These are phyloP conservation scores for Marasmius oreades DNA, from an alignment of 1,284 basidiomycete species.

Conservation along the genomic window DNA sequence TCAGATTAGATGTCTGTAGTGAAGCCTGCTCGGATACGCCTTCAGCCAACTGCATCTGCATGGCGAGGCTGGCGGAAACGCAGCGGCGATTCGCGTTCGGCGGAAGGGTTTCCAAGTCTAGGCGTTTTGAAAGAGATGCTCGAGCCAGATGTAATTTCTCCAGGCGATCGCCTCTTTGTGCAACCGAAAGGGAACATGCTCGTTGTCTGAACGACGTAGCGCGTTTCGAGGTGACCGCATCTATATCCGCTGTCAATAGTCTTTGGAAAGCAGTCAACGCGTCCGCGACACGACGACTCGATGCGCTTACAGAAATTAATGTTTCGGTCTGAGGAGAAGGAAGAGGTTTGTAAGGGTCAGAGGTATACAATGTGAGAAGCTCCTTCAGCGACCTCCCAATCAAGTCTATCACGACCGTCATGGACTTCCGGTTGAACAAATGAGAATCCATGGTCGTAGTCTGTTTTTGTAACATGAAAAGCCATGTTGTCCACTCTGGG, in stretches of 20 bases:
- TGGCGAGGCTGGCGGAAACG: not conserved
- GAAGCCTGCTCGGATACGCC: no score
- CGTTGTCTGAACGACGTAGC: not conserved
- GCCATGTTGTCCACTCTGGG: slow-evolving; percentile 10
- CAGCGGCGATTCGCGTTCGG: not conserved
- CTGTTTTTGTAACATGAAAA: not conserved
- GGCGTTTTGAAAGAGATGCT: no score
- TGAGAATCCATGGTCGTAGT: not conserved
- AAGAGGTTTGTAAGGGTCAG: not conserved
- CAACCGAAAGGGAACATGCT: no score
- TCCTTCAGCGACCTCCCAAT: not conserved
- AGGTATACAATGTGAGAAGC: not conserved
- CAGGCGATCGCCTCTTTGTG: no score
- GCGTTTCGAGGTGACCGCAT: not conserved
- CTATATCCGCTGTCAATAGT: not conserved
- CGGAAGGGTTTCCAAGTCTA: no score
- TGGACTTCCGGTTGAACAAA: not conserved
- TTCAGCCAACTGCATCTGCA: no score
- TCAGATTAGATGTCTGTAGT: not conserved
- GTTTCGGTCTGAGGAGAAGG: not conserved
- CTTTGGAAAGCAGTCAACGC: not conserved
- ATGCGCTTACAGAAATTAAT: not conserved
- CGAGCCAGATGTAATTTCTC: no score
- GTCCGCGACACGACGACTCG: not conserved
- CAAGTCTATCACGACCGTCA: not conserved